Evolutionary conservation across 768 basidiomycete species (phyloP), one percentile per base, ranked within the genome.

Genomic region (Lentinus tigrinus): DNA sequence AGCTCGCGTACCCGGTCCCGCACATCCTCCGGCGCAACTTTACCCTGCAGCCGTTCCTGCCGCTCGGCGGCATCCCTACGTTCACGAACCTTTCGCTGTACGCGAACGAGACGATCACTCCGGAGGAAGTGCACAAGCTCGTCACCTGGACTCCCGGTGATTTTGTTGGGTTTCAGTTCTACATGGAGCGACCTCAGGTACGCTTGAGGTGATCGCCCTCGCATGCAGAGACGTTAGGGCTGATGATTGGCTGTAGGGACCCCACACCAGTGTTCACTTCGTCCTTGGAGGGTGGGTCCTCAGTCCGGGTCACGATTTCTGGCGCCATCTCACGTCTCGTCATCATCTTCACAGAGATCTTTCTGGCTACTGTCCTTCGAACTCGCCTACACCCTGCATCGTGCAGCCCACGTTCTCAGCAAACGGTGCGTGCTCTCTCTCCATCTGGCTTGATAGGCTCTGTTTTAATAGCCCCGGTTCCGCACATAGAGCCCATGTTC

Each of bases 21-120:
- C 73, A 75, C 60, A 63, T 47, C 24, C 23, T 74, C 27, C 70
- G 74, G 19, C 67, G 74, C 9, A 71, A 70, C 48, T 76, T 67
- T 64, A 71, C 70, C 1, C 67, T 71, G 9, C 67, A 67, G 52
- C 74, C 75, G n/a, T 74, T 54, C 48, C 21, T 62, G 39, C 31
- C n/a, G 49, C 34, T 60, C 40, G 53, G 27, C 16, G 39, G 27
- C 42, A 31, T 46, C 16, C 52, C 52, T 10, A 43, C 65, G 40
- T 60, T 67, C 34, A 56, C 65, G 17, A 56, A 73, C 23, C 66
- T 63, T 9, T 10, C n/a, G 17, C 37, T 58, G 42, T 42, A 59
- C 19, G 73, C 67, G 19, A 73, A 72, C 44, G 57, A 54, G 27
- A 65, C 65, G 16, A 72, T 75, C 52, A 67, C 67, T 3, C 54